These are phyloP conservation scores for Chaetomium fimeti DNA, from an alignment of 495 filamentous ascomycete genomes.

Conservation along the genomic window DNA sequence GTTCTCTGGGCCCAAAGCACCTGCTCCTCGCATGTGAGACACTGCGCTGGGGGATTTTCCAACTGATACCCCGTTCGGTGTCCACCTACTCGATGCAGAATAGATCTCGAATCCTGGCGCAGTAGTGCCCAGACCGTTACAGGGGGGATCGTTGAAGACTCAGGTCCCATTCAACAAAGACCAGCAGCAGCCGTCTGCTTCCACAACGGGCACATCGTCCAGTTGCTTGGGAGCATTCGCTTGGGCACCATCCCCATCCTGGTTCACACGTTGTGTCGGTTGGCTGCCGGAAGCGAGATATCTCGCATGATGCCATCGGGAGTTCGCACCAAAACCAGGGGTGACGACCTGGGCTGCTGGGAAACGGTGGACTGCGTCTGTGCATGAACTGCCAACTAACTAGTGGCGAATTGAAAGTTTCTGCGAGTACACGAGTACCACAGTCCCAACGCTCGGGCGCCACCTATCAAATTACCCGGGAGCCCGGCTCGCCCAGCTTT, in stretches of 20 bases:
- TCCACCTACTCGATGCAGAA: not conserved
- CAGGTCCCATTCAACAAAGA: not conserved
- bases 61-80: not conserved
- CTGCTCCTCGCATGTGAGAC: not conserved
- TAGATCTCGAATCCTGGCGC: not conserved
- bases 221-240: not conserved
- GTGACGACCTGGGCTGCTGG: not conserved
- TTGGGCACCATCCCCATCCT: not conserved
- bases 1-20: not conserved
- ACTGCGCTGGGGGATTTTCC: not conserved
- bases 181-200: not conserved
- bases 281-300: not conserved
- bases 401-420: not conserved
- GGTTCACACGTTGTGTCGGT: not conserved
- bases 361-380: not conserved
- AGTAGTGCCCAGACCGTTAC: not conserved
- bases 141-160: not conserved
- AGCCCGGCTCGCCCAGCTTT: too few species aligned
- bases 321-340: not conserved
- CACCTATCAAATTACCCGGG: too few species aligned
- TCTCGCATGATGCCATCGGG: not conserved
- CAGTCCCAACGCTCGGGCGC: too few species aligned
- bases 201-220: not conserved
- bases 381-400: not conserved
- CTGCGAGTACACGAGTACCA: not conserved